Evolutionary conservation across 352 stramenopile genomes (phyloP).

Genomic region (Halophytophthora batemanensis): DNA sequence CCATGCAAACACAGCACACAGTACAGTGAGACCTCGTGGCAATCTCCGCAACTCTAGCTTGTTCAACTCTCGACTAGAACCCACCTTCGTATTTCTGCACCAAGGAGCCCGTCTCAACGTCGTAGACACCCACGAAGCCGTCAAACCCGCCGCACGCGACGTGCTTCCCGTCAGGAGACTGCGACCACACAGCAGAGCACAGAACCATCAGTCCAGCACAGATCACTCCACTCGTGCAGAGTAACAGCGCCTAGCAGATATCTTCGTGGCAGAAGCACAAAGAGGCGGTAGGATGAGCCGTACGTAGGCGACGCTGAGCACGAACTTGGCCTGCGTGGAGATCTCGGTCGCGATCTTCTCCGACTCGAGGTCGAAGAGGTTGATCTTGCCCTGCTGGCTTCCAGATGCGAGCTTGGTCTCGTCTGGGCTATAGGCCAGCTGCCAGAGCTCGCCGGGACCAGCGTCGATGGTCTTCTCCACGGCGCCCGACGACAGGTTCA

Average conservation of each 20-base stretch:
- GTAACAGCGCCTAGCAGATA: background rate
- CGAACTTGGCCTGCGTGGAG: constrained; percentile 65
- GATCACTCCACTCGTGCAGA: constrained; percentile 1
- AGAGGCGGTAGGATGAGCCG: constrained; percentile 5
- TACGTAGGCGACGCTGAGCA: constrained; percentile 77
- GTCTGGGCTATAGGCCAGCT: constrained; percentile 80
- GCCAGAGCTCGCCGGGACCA: constrained; percentile 85
- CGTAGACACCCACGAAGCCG: constrained; percentile 84
- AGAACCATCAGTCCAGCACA: constrained; percentile 1
- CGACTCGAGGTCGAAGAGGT: constrained; percentile 77
- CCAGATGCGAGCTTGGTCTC: constrained; percentile 79
- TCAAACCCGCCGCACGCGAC: constrained; percentile 80
- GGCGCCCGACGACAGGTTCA: constrained; percentile 65
- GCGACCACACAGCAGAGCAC: background rate
- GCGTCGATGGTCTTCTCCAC: constrained; percentile 86
- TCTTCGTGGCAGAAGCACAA: background rate
- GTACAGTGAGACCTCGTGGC: too few relatives aligned
- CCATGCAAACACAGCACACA: constrained; percentile 1
- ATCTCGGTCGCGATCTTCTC: constrained; percentile 82
- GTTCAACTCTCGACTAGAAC: too few relatives aligned
- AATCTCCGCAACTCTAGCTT: too few relatives aligned
- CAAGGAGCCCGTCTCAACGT: constrained; percentile 68
- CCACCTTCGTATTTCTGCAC: constrained; percentile 87
- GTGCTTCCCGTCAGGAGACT: constrained; percentile 83
- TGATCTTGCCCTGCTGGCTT: constrained; percentile 86